These are phyloP conservation scores for Tolypocladium cylindrosporum DNA, from an alignment of 2,329 filamentous ascomycete genomes.

Conservation along the genomic window DNA sequence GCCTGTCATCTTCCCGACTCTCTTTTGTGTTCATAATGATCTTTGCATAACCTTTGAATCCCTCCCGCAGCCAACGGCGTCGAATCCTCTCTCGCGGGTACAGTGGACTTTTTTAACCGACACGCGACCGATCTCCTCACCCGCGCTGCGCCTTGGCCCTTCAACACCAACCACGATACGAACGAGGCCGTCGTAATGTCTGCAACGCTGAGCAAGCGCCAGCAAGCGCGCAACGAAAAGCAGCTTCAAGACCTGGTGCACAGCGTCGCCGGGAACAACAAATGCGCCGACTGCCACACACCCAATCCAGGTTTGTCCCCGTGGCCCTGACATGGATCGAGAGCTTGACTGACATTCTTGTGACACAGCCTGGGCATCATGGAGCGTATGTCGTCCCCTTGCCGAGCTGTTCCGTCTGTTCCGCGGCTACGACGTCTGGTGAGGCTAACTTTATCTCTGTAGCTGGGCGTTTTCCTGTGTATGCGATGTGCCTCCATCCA, in stretches of 20 bases:
- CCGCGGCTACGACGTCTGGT: neutral
- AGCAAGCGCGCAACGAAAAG: slow-evolving; percentile 95
- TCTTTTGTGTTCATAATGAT: slow-evolving; percentile 1
- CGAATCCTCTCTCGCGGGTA: neutral
- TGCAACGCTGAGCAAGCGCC: slow-evolving; percentile 77
- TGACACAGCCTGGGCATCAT: slow-evolving; percentile 78
- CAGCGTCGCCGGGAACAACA: slow-evolving; percentile 74
- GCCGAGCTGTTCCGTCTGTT: neutral
- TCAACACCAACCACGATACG: neutral
- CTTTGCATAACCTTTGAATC: slow-evolving; percentile 4
- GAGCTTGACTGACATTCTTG: neutral
- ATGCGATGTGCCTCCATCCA: slow-evolving; percentile 95
- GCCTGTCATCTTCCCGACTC: neutral
- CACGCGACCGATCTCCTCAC: neutral
- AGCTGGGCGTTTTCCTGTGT: slow-evolving; percentile 93
- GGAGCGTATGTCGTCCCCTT: slow-evolving; percentile 60
- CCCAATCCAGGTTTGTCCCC: slow-evolving; percentile 71
- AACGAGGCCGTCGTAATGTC: slow-evolving; percentile 44
- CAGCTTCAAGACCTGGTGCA: slow-evolving; percentile 82
- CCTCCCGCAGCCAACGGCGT: slow-evolving; percentile 2
- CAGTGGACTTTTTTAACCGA: neutral
- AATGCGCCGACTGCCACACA: slow-evolving; percentile 86
- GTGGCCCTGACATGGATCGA: neutral
- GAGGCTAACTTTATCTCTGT: slow-evolving; percentile 5
- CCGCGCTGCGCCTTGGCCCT: neutral